phyloP scores from a whole-genome alignment of 169 alveolate species.

The Cardiosporidium cionae region DNA sequence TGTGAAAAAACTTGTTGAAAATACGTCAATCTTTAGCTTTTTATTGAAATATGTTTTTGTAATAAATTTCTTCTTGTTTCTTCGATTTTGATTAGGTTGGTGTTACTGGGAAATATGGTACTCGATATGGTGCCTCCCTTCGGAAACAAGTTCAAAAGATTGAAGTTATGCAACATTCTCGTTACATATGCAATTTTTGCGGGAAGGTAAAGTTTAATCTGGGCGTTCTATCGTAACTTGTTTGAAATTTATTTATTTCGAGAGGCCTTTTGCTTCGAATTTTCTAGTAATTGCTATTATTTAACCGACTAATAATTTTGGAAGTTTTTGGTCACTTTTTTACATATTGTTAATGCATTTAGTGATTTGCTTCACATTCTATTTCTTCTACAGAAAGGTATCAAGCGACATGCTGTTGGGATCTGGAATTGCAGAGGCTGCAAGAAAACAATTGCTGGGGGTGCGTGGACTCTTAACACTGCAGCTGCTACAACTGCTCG shows the following conservation, averaged over 20 bases:
- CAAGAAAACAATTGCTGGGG: conserved; percentile 90
- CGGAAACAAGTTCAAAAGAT: conserved; percentile 92
- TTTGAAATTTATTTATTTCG: background rate
- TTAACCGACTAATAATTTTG: background rate
- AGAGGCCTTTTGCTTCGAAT: background rate
- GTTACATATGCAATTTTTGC: conserved; percentile 90
- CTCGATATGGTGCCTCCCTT: conserved; percentile 95
- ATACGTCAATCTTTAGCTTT: too few species aligned
- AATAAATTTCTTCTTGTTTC: background rate
- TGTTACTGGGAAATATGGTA: conserved; percentile 94
- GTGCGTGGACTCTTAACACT: conserved; percentile 92
- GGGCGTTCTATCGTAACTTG: background rate
- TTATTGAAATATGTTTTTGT: too few species aligned
- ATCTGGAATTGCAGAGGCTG: conserved; percentile 94
- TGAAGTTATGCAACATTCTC: conserved; percentile 86
- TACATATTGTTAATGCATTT: background rate
- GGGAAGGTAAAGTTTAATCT: conserved; percentile 69
- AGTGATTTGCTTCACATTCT: background rate
- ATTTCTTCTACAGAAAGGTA: conserved; percentile 58
- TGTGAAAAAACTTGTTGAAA: too few species aligned
- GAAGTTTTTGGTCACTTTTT: background rate
- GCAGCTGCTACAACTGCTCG: conserved; percentile 90
- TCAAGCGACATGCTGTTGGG: conserved; percentile 90
- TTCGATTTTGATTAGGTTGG: conserved; percentile 80
- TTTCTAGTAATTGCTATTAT: background rate